These are phyloP conservation scores for Marvania coccoides DNA, from an alignment of 139 green algal genomes.

Conservation along the genomic window DNA sequence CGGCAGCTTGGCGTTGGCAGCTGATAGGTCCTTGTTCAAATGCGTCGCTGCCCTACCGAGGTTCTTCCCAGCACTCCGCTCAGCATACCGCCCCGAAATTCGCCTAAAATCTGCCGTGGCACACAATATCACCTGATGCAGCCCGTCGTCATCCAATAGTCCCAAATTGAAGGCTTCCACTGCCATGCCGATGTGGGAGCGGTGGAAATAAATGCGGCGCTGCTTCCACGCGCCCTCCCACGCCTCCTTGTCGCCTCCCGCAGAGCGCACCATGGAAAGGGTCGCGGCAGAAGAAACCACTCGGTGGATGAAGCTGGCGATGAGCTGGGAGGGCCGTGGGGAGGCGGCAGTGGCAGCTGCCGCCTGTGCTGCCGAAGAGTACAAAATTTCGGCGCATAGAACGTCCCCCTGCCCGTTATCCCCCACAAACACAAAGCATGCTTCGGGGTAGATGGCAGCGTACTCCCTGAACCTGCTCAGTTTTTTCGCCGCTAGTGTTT, in stretches of 20 bases:
- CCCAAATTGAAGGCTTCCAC: conserved; percentile 19
- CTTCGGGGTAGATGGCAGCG: conserved; percentile 49
- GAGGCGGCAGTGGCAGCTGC: neutral
- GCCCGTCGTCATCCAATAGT: conserved; percentile 23
- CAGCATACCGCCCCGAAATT: conserved; percentile 17
- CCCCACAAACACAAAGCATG: conserved; percentile 47
- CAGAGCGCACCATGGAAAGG: conserved; percentile 21
- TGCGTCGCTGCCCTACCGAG: conserved; percentile 22
- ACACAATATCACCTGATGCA: conserved; percentile 22
- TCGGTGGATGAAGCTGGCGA: conserved; percentile 39
- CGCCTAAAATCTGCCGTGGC: conserved; percentile 20
- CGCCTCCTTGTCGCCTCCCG: conserved; percentile 2
- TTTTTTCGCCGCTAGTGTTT: conserved; percentile 42
- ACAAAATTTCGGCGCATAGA: conserved; percentile 42
- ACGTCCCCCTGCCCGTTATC: conserved; percentile 65
- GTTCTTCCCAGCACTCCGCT: conserved; percentile 17
- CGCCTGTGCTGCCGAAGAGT: conserved; percentile 10
- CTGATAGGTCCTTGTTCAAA: conserved; percentile 32
- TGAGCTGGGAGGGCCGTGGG: conserved; percentile 21
- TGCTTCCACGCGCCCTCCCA: conserved; percentile 26
- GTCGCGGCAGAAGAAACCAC: conserved; percentile 17
- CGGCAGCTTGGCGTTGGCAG: conserved; percentile 31
- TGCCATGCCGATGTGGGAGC: conserved; percentile 43
- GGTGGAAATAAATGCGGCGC: conserved; percentile 32
- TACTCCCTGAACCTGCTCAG: conserved; percentile 41